These are phyloP conservation scores for Eucalyptus pauciflora DNA, from an alignment of 345 rosid genomes.

Conservation along the genomic window DNA sequence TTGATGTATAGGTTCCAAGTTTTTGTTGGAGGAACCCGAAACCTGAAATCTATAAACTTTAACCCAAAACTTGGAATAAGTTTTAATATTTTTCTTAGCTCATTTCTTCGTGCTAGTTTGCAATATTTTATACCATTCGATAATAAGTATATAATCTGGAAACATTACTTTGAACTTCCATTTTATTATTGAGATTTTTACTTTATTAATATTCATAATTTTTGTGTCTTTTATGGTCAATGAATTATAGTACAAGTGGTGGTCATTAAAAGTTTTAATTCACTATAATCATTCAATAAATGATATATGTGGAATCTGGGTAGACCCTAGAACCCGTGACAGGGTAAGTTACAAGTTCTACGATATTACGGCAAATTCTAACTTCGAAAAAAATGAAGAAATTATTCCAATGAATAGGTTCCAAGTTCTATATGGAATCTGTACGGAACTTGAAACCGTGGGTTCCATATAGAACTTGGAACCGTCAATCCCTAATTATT, in stretches of 20 bases:
- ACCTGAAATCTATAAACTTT: too few species aligned
- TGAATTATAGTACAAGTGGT: too few species aligned
- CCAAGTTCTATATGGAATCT: rapidly evolving
- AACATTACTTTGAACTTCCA: too few species aligned
- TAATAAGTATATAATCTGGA: rapidly evolving
- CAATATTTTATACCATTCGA: rapidly evolving
- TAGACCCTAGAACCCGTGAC: rapidly evolving
- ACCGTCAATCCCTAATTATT: rapidly evolving
- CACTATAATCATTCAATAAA: too few species aligned
- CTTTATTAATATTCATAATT: rapidly evolving
- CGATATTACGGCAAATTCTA: rapidly evolving
- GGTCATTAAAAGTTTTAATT: too few species aligned
- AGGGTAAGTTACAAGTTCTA: too few species aligned
- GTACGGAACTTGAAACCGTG: rapidly evolving
- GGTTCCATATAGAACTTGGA: too few species aligned
- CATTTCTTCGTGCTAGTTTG: too few species aligned
- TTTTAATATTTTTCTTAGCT: too few species aligned
- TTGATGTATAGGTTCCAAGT: rapidly evolving
- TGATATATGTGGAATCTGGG: too few species aligned
- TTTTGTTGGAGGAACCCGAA: too few species aligned
- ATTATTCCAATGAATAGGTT: rapidly evolving
- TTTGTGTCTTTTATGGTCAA: rapidly evolving
- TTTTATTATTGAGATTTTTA: too few species aligned
- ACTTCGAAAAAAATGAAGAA: rapidly evolving
- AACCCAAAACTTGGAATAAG: rapidly evolving